Evolutionary conservation across 768 basidiomycete genomes (phyloP), one percentile per base, ranked within the genome.

Genomic region (Peribolospora kevripleyi): DNA sequence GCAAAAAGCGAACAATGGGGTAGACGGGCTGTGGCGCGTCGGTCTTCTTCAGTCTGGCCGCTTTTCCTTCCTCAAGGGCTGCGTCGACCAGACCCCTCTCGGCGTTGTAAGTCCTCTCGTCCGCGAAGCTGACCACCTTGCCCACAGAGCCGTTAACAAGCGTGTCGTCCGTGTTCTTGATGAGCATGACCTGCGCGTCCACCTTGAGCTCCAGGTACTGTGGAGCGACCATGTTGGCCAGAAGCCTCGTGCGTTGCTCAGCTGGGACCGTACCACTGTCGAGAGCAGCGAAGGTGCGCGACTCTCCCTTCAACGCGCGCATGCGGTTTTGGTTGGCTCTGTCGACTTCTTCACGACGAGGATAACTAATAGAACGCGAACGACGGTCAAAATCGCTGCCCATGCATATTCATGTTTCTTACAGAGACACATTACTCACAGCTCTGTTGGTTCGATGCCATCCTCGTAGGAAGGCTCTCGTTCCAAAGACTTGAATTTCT

Each of bases 71-170:
- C 25, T 25, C 25, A 25, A 25, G 25, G 25, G 25, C 25, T 25
- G 25, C 25, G 25, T 25, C 25, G 25, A 25, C 25, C 25, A 25
- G 25, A 25, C 25, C 25, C 25, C 25, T 25, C 25, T 25, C 25
- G 25, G 25, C 25, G 25, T 25, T 25, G 25, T 25, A 25, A 25
- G 25, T 25, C 25, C 25, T 25, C 43, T 45, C 13, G 43, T 45
- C 43, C 43, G 8, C 43, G 66, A 98, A 98, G 3, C 76, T 74
- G 39, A 81, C 61, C 14, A 98, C 75, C 46, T 76, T 78, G 7
- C 93, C 93, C 74, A 93, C 82, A 55, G 80, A 85, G 1, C 93
- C 93, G 63, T 98, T 98, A 48, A 95, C 93, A 6, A 97, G 75
- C 3, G 72, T 75, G 40, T 88, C 84, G 57, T 71, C 71, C 53